Percentiles rank a stretch among this genome's conserved stretches.
Conservation (phyloP, 164 flowering plant species). For the Liriodendron chinense region DNA sequence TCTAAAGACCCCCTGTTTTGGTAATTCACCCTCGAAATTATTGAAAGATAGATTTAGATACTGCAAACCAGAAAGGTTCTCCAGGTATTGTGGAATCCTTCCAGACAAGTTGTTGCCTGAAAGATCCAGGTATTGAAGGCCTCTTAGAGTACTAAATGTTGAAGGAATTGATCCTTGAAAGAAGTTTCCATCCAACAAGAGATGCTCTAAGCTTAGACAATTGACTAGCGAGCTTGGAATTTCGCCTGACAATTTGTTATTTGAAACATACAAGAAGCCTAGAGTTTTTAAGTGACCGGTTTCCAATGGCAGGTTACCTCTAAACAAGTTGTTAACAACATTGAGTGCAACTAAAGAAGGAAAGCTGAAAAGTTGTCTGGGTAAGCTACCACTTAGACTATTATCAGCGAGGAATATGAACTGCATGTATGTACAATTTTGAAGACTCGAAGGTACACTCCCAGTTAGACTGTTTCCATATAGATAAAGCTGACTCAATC, state of each 20-base stretch:
- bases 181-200: slow-evolving; percentile 19
- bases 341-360: slow-evolving; percentile 11
- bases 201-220: slow-evolving; percentile 20
- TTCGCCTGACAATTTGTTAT: slow-evolving; percentile 28
- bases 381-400: slow-evolving; percentile 26
- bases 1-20: slow-evolving; percentile 22
- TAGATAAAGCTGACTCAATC: slow-evolving; percentile 11
- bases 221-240: slow-evolving; percentile 22
- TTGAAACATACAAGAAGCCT: slow-evolving; percentile 12
- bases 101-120: slow-evolving; percentile 34
- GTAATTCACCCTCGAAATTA: slow-evolving; percentile 25
- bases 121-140: slow-evolving; percentile 21
- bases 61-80: not conserved
- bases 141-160: slow-evolving; percentile 10
- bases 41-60: slow-evolving; percentile 29
- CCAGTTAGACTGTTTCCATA: slow-evolving; percentile 21
- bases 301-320: slow-evolving; percentile 24
- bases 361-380: slow-evolving; percentile 18
- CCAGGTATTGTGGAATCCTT: slow-evolving; percentile 23
- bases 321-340: slow-evolving; percentile 22
- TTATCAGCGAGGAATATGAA: slow-evolving; percentile 19
- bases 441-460: slow-evolving; percentile 30
- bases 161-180: slow-evolving; percentile 30
- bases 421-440: slow-evolving; percentile 18
- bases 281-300: slow-evolving; percentile 26